Conservation (phyloP, 2,329 filamentous ascomycete species). For the Colletotrichum neosansevieriae region DNA sequence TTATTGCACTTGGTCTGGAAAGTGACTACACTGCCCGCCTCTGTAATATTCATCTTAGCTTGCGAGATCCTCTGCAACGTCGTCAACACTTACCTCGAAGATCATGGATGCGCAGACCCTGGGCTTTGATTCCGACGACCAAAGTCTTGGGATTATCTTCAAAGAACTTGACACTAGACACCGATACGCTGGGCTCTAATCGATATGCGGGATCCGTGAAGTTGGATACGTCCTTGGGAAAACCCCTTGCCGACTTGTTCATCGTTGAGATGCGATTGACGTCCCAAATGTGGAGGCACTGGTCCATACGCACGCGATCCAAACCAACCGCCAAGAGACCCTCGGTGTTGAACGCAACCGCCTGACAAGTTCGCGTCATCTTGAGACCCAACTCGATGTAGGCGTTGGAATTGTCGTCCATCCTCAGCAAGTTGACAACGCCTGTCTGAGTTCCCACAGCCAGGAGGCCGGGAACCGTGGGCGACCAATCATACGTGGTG, state of each 20-base stretch:
- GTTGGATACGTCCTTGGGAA: conserved; percentile 60
- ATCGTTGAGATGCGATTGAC: conserved; percentile 70
- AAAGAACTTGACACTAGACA: conserved; percentile 87
- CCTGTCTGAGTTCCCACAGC: conserved; percentile 82
- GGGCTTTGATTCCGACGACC: conserved; percentile 80
- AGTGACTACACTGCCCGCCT: conserved; percentile 64
- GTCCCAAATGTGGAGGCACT: conserved; percentile 87
- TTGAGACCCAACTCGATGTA: conserved; percentile 77
- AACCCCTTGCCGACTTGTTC: conserved; percentile 61
- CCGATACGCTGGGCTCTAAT: conserved; percentile 76
- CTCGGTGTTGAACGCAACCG: conserved; percentile 81
- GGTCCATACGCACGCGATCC: conserved; percentile 84
- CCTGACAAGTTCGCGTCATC: conserved; percentile 82
- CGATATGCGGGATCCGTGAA: conserved; percentile 69
- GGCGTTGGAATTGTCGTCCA: conserved; percentile 77
- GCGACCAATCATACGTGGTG: conserved; percentile 76
- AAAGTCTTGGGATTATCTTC: conserved; percentile 80
- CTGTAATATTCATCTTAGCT: conserved; percentile 50
- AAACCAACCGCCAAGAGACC: conserved; percentile 82
- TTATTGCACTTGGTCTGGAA: conserved; percentile 77
- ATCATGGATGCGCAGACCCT: conserved; percentile 82
- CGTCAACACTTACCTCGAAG: conserved; percentile 69
- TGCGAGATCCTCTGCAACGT: not conserved
- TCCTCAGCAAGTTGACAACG: conserved; percentile 78
- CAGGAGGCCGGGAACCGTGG: conserved; percentile 72